Evolutionary conservation across 164 flowering plant genomes (phyloP).

Genomic region (Magnolia kwangsiensis): DNA sequence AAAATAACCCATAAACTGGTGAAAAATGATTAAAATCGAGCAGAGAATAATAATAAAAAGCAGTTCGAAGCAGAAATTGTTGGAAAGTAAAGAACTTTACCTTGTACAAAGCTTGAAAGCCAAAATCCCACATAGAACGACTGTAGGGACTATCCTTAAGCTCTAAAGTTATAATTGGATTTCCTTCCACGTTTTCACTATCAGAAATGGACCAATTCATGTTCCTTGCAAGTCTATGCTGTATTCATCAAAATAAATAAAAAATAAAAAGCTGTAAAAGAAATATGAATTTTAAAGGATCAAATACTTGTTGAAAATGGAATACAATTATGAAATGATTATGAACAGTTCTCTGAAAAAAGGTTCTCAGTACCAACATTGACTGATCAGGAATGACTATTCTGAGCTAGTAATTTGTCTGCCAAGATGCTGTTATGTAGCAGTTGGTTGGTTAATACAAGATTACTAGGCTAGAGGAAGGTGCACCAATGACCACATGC

Average conservation of each 20-base stretch:
- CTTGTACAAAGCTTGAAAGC: conserved; percentile 78
- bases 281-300: background rate
- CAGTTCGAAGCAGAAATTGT: background rate
- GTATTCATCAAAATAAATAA: conserved; percentile 4
- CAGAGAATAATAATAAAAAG: background rate
- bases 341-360: background rate
- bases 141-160: conserved; percentile 79
- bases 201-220: conserved; percentile 73
- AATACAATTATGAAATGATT: too few species aligned
- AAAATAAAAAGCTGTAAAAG: background rate
- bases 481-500: background rate
- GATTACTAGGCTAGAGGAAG: background rate
- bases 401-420: background rate
- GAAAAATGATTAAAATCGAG: background rate
- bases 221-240: conserved; percentile 98
- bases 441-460: background rate
- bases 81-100: conserved; percentile 23
- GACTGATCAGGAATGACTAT: background rate
- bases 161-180: conserved; percentile 69
- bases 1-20: background rate
- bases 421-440: background rate
- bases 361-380: background rate
- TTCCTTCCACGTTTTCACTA: conserved; percentile 67
- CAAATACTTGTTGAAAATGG: background rate
- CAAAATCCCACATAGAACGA: conserved; percentile 92